Evolutionary conservation across 305 asterid species (phyloP).

Genomic region (Euphrasia arctica): DNA sequence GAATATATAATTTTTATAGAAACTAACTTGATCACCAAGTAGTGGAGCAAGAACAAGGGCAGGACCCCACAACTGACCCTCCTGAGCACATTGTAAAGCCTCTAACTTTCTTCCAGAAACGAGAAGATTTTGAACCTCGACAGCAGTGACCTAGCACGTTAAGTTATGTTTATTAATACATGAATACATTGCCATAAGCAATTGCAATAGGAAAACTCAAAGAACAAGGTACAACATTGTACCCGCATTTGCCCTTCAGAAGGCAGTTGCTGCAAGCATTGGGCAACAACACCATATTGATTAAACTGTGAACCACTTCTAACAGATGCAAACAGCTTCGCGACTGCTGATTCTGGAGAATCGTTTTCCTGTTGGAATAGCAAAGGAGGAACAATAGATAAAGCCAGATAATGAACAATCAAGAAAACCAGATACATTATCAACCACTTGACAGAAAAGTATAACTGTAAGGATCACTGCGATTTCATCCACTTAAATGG

Average conservation of each 20-base stretch:
- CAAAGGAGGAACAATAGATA: constrained; percentile 7
- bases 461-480: background rate
- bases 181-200: constrained; percentile 1
- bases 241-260: constrained; percentile 62
- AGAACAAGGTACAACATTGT: background rate
- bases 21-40: constrained; percentile 64
- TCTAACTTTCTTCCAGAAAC: constrained; percentile 76
- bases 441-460: background rate
- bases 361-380: constrained; percentile 38
- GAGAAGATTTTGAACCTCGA: constrained; percentile 64
- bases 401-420: background rate
- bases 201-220: background rate
- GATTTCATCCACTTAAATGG: background rate
- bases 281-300: constrained; percentile 46
- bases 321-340: constrained; percentile 56
- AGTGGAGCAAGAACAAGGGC: constrained; percentile 78
- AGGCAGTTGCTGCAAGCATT: constrained; percentile 64
- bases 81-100: constrained; percentile 66
- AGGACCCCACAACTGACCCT: constrained; percentile 82
- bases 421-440: background rate
- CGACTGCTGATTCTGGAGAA: constrained; percentile 61
- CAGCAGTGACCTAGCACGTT: constrained; percentile 55
- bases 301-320: constrained; percentile 40
- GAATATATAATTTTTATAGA: constrained; percentile 1
- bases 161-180: constrained; percentile 19